These are phyloP conservation scores for Mycosphaerelloides madeirae DNA, from an alignment of 2,329 filamentous ascomycete genomes.

Conservation along the genomic window DNA sequence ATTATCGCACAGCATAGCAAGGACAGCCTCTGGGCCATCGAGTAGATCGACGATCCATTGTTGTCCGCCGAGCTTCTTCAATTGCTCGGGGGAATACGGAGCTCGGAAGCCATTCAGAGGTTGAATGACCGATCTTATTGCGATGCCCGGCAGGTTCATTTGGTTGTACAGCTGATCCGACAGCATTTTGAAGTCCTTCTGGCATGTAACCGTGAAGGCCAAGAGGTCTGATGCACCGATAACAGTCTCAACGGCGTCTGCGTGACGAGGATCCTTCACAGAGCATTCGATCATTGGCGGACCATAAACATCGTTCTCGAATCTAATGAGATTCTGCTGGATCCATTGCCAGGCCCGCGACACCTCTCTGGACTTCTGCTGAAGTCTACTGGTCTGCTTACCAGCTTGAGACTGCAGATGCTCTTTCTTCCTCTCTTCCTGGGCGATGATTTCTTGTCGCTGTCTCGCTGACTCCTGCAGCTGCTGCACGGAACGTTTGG, in stretches of 20 bases:
- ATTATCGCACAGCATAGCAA: constrained; percentile 82
- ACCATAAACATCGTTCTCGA: constrained; percentile 72
- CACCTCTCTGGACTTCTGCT: constrained; percentile 57
- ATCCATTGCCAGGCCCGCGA: constrained; percentile 77
- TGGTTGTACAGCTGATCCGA: constrained; percentile 59
- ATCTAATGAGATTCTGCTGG: constrained; percentile 61
- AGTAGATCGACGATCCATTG: constrained; percentile 76
- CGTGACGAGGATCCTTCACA: constrained; percentile 66
- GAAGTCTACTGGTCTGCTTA: constrained; percentile 65
- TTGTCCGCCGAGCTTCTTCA: constrained; percentile 63
- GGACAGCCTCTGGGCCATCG: constrained; percentile 72
- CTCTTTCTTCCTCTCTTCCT: constrained; percentile 48
- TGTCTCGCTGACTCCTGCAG: constrained; percentile 33
- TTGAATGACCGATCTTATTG: constrained; percentile 60
- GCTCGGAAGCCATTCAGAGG: constrained; percentile 53
- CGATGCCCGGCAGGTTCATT: constrained; percentile 64
- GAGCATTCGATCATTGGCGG: constrained; percentile 78
- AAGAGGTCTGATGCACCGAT: constrained; percentile 52
- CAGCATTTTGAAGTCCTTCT: constrained; percentile 68
- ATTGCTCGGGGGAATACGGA: constrained; percentile 53
- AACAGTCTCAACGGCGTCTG: constrained; percentile 55
- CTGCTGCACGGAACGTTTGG: constrained; percentile 36
- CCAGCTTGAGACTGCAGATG: constrained; percentile 70
- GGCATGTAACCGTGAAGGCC: constrained; percentile 70
- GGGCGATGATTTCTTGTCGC: constrained; percentile 35